Percentiles rank a stretch among this genome's conserved stretches.
Conservation (phyloP, 306 rosid genomes). For the Glycyrrhiza uralensis region DNA sequence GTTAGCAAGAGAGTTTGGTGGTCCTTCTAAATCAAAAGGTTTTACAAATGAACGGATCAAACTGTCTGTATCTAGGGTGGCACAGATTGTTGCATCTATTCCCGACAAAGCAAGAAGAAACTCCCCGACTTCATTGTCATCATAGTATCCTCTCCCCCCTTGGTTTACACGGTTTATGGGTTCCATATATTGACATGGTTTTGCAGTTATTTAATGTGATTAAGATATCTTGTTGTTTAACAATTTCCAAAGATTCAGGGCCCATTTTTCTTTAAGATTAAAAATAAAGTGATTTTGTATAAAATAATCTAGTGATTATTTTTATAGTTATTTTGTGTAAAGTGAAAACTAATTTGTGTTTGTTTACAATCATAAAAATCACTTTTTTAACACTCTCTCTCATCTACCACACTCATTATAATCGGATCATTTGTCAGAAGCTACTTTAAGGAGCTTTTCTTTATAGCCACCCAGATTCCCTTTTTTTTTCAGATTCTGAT, state of each 20-base stretch:
- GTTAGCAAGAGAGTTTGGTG: slow-evolving; percentile 73
- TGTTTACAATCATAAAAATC: too few relatives aligned
- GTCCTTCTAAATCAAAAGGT: slow-evolving; percentile 32
- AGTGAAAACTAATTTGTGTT: too few relatives aligned
- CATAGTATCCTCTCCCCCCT: slow-evolving; percentile 72
- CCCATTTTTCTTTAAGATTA: too few relatives aligned
- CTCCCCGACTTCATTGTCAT: slow-evolving; percentile 57
- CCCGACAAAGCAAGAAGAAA: slow-evolving; percentile 87
- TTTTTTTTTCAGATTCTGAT: too few relatives aligned
- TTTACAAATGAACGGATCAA: slow-evolving; percentile 30
- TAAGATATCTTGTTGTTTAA: not conserved
- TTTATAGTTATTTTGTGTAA: too few relatives aligned
- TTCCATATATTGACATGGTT: slow-evolving; percentile 16
- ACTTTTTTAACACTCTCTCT: too few relatives aligned
- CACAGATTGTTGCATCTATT: slow-evolving; percentile 79
- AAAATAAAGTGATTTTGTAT: too few relatives aligned
- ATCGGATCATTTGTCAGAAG: too few relatives aligned
- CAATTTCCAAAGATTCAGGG: not conserved
- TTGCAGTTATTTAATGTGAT: slow-evolving; percentile 4
- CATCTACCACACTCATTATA: too few relatives aligned
- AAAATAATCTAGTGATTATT: too few relatives aligned
- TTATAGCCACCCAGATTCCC: too few relatives aligned
- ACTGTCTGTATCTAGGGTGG: slow-evolving; percentile 53
- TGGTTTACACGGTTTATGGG: slow-evolving; percentile 9
- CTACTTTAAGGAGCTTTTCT: too few relatives aligned